phyloP scores from a whole-genome alignment of 2,329 filamentous ascomycete genomes.

The Biscogniauxia marginata region DNA sequence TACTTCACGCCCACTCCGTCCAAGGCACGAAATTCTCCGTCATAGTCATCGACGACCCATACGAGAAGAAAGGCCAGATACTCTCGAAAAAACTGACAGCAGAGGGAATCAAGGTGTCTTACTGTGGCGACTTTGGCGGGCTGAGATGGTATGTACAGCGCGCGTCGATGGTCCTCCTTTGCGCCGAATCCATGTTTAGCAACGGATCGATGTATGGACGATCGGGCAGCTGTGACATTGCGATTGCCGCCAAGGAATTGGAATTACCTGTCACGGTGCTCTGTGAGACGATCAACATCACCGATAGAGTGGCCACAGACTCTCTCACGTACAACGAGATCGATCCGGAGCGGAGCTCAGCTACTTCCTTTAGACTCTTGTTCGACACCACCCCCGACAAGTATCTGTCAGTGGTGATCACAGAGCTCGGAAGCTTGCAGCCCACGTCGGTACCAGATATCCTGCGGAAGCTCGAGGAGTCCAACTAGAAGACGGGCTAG shows the following conservation, averaged over 20 bases:
- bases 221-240: constrained; percentile 82
- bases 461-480: constrained; percentile 56
- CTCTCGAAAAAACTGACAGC: constrained; percentile 68
- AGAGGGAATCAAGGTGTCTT: constrained; percentile 73
- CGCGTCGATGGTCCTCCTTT: constrained; percentile 72
- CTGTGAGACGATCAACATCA: constrained; percentile 95
- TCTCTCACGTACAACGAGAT: constrained; percentile 95
- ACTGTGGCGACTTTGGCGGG: constrained; percentile 74
- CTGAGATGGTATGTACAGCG: constrained; percentile 69
- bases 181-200: constrained; percentile 91
- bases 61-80: constrained; percentile 49
- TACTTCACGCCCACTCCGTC: constrained; percentile 67
- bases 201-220: constrained; percentile 90
- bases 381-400: constrained; percentile 90
- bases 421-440: constrained; percentile 83
- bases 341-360: constrained; percentile 66
- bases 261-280: constrained; percentile 83
- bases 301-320: constrained; percentile 78
- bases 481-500: constrained; percentile 38
- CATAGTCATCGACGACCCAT: constrained; percentile 74
- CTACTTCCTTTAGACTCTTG: constrained; percentile 62
- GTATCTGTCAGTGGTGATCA: constrained; percentile 85
- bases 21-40: constrained; percentile 76
- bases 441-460: constrained; percentile 77
- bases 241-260: constrained; percentile 74